Base-by-base conservation (phyloP, 352 stramenopile species). In the Pythium periplocum region DNA sequence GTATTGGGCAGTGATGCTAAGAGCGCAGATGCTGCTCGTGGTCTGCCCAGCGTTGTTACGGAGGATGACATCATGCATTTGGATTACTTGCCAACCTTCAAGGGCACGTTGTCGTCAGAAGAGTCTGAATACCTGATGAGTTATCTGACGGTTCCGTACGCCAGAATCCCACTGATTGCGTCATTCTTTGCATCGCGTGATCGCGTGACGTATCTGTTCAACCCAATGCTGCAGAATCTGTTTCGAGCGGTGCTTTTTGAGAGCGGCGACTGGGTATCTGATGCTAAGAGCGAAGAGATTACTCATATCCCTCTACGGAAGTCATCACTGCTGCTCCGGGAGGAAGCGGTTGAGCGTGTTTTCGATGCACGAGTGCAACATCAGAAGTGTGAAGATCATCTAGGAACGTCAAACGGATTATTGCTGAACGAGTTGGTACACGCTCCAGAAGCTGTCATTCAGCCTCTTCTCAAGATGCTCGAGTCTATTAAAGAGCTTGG, bases 51-150 rank as follows among this genome's bases (percentile, higher is more conserved):
- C 43, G 68, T 96, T 9, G 79, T 96, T 17, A 97, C 85, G 0
- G 93, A 98, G 71, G 97, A 99, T 69, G 97, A 99, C 63, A 96
- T 99, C 45, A 95, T 99, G 62, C 96, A 99, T 75, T 63, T 98
- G 11, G 84, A 87, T 36, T 87, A 98, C 40, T 64, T 99, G 36
- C 97, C 97, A 4, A 98, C 95, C 0, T 99, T 99, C 68, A 91
- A 96, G 45, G 85, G 95, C 44, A 96, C 97, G 30, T 73, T 99
- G n/a, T 96, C 88, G 9, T 83, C 93, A 26, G 93, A 98, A 51
- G 97, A 99, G 61, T 96, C 92, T 0, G 96, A 99, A 71, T 95
- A 98, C 8, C 90, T 99, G 52, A 87, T 99, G 55, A 96, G 97
- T 63, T 99, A 99, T 67, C 83, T 99, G 51, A 99, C 97, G 4